phyloP scores from a whole-genome alignment of 495 filamentous ascomycete genomes.

The Halenospora varia region DNA sequence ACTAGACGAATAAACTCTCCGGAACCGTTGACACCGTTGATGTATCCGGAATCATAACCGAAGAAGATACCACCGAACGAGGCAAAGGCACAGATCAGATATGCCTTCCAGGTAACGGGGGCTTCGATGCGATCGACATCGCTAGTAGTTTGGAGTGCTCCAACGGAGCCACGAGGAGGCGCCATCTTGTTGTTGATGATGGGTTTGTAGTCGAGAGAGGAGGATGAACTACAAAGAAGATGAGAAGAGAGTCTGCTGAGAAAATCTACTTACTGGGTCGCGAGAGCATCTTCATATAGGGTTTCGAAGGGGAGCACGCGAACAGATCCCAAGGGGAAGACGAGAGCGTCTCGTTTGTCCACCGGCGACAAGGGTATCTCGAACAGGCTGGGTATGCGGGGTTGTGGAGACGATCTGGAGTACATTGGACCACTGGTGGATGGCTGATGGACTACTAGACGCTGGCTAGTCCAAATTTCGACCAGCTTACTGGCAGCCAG shows the following conservation, averaged over 20 bases:
- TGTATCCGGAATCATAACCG: conserved; percentile 63
- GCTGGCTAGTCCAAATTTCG: too few species aligned
- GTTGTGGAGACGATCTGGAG: background rate
- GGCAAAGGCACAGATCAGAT: conserved; percentile 66
- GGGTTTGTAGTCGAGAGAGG: too few species aligned
- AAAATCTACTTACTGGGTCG: background rate
- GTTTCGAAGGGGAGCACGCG: background rate
- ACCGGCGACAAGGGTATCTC: background rate
- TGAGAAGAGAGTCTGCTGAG: background rate
- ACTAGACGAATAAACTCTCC: background rate
- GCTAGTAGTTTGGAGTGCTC: conserved; percentile 6
- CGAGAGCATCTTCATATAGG: background rate
- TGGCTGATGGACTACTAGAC: too few species aligned
- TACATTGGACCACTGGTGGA: background rate
- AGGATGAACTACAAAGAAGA: too few species aligned
- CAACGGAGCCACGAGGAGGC: too few species aligned
- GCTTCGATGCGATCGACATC: conserved; percentile 54
- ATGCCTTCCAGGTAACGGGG: conserved; percentile 61
- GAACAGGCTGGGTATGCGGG: background rate
- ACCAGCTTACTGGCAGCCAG: too few species aligned
- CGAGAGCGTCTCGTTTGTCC: background rate
- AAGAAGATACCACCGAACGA: conserved; percentile 68
- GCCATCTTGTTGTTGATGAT: too few species aligned
- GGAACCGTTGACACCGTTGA: conserved; percentile 30
- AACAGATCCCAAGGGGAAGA: background rate